These are phyloP conservation scores for Podochytrium sp. DNA, from an alignment of 192 early-diverging fungal genomes.

Conservation along the genomic window DNA sequence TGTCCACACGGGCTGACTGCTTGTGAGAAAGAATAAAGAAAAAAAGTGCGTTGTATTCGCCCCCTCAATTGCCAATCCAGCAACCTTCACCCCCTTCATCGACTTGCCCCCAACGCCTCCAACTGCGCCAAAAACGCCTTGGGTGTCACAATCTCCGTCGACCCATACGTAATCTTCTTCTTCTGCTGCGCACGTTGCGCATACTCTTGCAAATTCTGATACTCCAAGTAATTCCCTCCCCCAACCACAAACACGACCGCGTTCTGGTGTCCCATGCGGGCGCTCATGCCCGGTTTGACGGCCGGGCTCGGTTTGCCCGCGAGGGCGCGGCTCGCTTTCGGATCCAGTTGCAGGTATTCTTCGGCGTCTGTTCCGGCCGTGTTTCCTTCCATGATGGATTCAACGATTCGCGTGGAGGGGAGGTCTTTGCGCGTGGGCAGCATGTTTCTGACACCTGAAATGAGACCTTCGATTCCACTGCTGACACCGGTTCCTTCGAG, in stretches of 20 bases:
- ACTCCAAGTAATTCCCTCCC: conserved; percentile 98
- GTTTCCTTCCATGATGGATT: conserved; percentile 78
- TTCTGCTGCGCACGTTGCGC: conserved; percentile 52
- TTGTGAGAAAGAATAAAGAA: not conserved
- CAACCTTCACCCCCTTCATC: conserved; percentile 6
- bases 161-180: conserved; percentile 92
- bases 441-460: conserved; percentile 93
- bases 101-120: conserved; percentile 56
- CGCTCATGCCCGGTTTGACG: not conserved
- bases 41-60: too few relatives aligned
- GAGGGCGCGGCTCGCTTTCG: conserved; percentile 57
- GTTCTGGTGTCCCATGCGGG: conserved; percentile 64
- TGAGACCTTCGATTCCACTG: conserved; percentile 53
- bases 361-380: conserved; percentile 61
- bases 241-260: conserved; percentile 98
- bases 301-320: not conserved
- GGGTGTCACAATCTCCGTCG: conserved; percentile 86
- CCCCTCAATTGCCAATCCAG: too few relatives aligned
- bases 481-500: conserved; percentile 51
- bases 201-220: conserved; percentile 93
- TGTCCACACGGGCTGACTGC: conserved; percentile 7
- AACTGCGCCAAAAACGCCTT: conserved; percentile 82
- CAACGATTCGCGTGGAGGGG: conserved; percentile 82
- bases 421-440: conserved; percentile 89
- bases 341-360: conserved; percentile 90